Evolutionary conservation across 257 asterid genomes (phyloP), one percentile per base, ranked within the genome.

Genomic region (Solanum pennellii): DNA sequence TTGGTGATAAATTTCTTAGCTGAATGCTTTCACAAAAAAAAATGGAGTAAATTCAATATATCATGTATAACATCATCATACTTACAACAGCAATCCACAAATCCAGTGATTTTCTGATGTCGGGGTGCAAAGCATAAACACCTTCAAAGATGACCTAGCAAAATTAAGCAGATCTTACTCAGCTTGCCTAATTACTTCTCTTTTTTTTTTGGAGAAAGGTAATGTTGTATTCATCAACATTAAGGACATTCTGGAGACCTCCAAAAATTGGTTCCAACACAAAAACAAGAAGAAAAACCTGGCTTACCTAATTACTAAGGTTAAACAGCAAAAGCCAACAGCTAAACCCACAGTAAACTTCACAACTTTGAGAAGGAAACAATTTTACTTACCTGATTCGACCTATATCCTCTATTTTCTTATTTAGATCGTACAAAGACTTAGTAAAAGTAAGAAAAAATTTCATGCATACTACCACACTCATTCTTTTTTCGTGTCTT

Each of bases 31-130:
- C 9, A 56, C 29, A 37, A 68, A 69, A 82, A 82, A 33, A 65
- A 69, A 76, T 72, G 20, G n/a, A 85, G 47, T 27, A 82, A 49
- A 82, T 82, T 82, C 31, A 31, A 18, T 21, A 82, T 49, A 31
- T 52, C 71, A 82, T 82, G 45, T 82, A 49, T 23, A 86, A 59
- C 71, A 33, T 33, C 45, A 21, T 85, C 35, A 90, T 88, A 94
- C 99, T 93, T 93, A 97, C 99, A 91, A 97, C 99, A 91, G 99
- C 99, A 92, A 96, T 93, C 98, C 99, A 97, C 86, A 97, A 90
- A 94, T 97, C 98, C 90, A 97, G 93, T 73, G 95, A 93, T 89
- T 94, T 93, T 83, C 99, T 92, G 91, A 97, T 96, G 90, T 94
- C 91, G 2, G 98, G 99, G 93, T 97, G 99, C 96, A 97, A 92